Evolutionary conservation across 1,284 basidiomycete genomes (phyloP).

Genomic region (Pseudozyma thailandica): DNA sequence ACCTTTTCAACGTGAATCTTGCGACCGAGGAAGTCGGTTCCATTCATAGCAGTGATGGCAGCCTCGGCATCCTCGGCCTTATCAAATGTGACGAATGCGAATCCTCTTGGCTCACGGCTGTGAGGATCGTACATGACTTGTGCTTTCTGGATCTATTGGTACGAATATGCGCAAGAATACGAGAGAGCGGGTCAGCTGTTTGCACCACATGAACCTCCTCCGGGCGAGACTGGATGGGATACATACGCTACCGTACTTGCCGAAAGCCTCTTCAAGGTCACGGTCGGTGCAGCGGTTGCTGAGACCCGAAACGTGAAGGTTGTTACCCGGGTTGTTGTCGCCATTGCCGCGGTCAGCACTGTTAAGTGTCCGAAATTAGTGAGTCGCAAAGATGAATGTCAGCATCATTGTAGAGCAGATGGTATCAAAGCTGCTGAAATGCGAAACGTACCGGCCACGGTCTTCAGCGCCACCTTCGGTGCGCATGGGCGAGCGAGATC

Average conservation of each 20-base stretch:
- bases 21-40: constrained; percentile 86
- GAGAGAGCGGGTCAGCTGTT: constrained; percentile 1
- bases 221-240: not conserved
- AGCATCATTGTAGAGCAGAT: not conserved
- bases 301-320: constrained; percentile 92
- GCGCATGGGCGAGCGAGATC: constrained; percentile 41
- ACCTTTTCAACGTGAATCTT: constrained; percentile 84
- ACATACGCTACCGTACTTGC: constrained; percentile 87
- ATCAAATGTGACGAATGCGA: constrained; percentile 97
- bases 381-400: not conserved
- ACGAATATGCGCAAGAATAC: not conserved
- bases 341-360: constrained; percentile 68
- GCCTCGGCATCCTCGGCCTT: constrained; percentile 85
- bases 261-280: constrained; percentile 86
- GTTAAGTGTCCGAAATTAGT: not conserved
- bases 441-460: constrained; percentile 48
- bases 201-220: not conserved
- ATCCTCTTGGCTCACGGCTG: constrained; percentile 92
- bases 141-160: constrained; percentile 73
- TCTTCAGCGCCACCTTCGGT: constrained; percentile 28
- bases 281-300: constrained; percentile 82
- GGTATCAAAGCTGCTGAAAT: not conserved
- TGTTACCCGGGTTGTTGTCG: constrained; percentile 86
- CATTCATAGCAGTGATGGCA: constrained; percentile 83
- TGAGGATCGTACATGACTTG: constrained; percentile 98